phyloP scores from a whole-genome alignment of 257 asterid species.

The Lycium barbarum region DNA sequence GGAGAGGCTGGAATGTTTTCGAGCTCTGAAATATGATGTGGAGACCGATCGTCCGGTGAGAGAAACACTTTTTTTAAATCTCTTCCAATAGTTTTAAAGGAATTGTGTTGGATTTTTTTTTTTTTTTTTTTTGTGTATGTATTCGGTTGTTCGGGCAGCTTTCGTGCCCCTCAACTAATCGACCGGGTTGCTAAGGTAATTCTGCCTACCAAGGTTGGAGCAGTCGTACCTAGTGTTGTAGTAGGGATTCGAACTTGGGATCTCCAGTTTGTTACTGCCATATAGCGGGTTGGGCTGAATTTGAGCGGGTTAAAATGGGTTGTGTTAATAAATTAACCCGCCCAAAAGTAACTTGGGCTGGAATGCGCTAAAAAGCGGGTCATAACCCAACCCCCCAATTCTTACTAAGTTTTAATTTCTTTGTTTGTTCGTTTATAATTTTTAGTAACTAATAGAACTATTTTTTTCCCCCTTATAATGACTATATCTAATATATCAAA shows the following conservation, averaged over 20 bases:
- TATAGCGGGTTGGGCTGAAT: neutral
- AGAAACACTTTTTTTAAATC: constrained; percentile 11
- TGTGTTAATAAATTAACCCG: too few relatives aligned
- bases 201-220: neutral
- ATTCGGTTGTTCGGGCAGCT: neutral
- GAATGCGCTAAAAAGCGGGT: too few relatives aligned
- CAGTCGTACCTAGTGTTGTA: neutral
- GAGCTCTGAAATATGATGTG: constrained; percentile 83
- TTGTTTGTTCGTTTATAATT: too few relatives aligned
- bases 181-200: neutral
- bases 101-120: neutral
- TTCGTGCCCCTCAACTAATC: neutral
- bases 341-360: too few relatives aligned
- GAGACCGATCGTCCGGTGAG: constrained; percentile 80
- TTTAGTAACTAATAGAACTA: too few relatives aligned
- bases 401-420: too few relatives aligned
- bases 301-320: too few relatives aligned
- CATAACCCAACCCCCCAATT: too few relatives aligned
- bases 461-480: too few relatives aligned
- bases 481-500: too few relatives aligned
- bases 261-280: neutral
- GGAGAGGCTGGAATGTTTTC: constrained; percentile 96
- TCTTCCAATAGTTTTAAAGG: neutral
- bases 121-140: too few relatives aligned
- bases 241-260: neutral